A percentile compares a stretch with the other conserved stretches of the same genome.
Conservation (phyloP, 176 grass and related monocot species). For the Lolium rigidum region DNA sequence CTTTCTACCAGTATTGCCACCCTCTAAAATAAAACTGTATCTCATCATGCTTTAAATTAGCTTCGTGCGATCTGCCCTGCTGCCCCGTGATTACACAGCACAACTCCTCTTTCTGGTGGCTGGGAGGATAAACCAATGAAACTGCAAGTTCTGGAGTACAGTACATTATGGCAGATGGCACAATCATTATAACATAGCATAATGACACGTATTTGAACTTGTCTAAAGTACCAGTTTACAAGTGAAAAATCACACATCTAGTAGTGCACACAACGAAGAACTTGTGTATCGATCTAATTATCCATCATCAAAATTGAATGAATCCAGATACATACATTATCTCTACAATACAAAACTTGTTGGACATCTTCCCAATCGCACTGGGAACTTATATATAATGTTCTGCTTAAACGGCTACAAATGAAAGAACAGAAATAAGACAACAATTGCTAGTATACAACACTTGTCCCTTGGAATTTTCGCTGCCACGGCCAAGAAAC, state of each 20-base stretch:
- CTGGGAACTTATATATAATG: neutral
- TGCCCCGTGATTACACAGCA: too few species aligned
- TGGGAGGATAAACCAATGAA: too few species aligned
- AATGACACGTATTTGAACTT: too few species aligned
- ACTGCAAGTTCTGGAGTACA: too few species aligned
- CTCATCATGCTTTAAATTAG: too few species aligned
- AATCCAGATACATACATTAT: constrained; percentile 32
- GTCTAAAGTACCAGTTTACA: neutral
- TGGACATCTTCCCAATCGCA: neutral
- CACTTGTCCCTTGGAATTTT: constrained; percentile 16
- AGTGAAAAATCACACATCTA: neutral
- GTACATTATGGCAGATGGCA: too few species aligned
- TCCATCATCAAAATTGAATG: constrained; percentile 37
- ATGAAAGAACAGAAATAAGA: constrained; percentile 28
- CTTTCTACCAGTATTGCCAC: too few species aligned
- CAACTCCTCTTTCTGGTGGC: too few species aligned
- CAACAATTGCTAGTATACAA: constrained; percentile 41
- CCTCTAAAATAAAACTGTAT: too few species aligned
- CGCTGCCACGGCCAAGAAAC: constrained; percentile 1
- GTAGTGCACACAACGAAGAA: too few species aligned
- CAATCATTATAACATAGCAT: too few species aligned
- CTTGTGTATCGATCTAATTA: neutral
- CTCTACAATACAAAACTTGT: constrained; percentile 22
- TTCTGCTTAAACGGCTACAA: constrained; percentile 8
- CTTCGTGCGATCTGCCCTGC: too few species aligned